These are phyloP conservation scores for Diplodia corticola DNA, from an alignment of 2,329 filamentous ascomycete genomes.

Conservation along the genomic window DNA sequence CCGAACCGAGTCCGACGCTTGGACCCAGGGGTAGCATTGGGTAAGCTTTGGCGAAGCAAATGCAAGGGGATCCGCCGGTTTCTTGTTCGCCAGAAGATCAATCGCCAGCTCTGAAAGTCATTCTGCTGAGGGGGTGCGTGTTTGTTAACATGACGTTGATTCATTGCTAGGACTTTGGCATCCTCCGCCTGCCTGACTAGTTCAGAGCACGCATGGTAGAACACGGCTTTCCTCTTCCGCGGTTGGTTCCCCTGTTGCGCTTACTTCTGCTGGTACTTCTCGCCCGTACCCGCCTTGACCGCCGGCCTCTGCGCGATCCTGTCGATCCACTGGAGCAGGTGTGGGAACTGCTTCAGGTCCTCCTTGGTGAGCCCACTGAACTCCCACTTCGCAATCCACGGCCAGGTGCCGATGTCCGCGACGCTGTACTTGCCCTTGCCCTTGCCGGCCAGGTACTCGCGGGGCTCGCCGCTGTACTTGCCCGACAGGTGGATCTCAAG, in stretches of 20 bases:
- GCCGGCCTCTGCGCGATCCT: constrained; percentile 51
- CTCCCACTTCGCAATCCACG: constrained; percentile 52
- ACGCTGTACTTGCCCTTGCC: constrained; percentile 57
- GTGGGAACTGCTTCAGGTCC: constrained; percentile 53
- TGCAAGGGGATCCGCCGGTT: neutral
- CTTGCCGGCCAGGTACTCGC: constrained; percentile 55
- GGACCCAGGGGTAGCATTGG: neutral
- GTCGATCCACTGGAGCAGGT: constrained; percentile 56
- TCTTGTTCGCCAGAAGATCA: neutral
- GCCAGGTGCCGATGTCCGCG: constrained; percentile 56
- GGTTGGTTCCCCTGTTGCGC: neutral
- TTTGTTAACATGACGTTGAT: neutral
- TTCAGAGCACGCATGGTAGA: neutral
- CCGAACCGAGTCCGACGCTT: neutral
- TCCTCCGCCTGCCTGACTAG: neutral
- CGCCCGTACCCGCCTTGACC: constrained; percentile 46
- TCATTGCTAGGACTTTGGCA: neutral
- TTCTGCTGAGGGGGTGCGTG: too few relatives aligned
- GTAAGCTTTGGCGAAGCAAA: constrained; percentile 15
- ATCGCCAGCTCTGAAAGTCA: neutral
- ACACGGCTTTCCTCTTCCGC: neutral
- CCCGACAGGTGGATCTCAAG: constrained; percentile 56
- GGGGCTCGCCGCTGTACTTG: constrained; percentile 50
- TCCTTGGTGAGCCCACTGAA: constrained; percentile 47
- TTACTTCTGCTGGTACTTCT: constrained; percentile 22